Percentiles rank a stretch among this genome's conserved stretches.
phyloP scores from a whole-genome alignment of 1,284 basidiomycete genomes.

The Boletus holoroseus region DNA sequence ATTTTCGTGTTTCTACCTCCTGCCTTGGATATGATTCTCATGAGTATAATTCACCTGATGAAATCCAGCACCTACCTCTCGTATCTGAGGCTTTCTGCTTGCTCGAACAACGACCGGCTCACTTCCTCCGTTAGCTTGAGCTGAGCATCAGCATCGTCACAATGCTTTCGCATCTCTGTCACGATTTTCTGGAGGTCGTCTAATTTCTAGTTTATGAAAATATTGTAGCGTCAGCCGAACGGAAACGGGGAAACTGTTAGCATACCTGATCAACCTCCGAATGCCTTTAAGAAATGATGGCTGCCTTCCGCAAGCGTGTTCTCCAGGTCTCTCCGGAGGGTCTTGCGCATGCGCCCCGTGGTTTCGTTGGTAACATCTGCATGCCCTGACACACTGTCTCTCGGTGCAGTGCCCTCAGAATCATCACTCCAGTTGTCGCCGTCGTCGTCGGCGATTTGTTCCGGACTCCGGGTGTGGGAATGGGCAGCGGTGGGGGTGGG shows the following conservation, averaged over 20 bases:
- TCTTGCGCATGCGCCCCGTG: slow-evolving; percentile 67
- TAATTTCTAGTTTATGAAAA: slow-evolving; percentile 15
- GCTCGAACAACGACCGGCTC: slow-evolving; percentile 80
- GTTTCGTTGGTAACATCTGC: slow-evolving; percentile 44
- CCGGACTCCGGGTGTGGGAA: slow-evolving; percentile 8
- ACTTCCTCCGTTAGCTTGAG: slow-evolving; percentile 72
- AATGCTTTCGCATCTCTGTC: slow-evolving; percentile 21
- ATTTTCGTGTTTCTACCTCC: slow-evolving; percentile 61
- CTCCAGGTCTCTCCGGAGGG: slow-evolving; percentile 81
- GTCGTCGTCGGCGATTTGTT: slow-evolving; percentile 23
- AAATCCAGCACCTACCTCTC: slow-evolving; percentile 56
- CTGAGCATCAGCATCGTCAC: slow-evolving; percentile 54
- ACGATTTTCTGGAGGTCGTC: slow-evolving; percentile 24
- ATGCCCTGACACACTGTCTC: slow-evolving; percentile 4
- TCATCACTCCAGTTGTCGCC: slow-evolving; percentile 31
- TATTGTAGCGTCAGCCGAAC: neutral
- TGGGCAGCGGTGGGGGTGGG: neutral
- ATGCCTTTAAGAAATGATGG: slow-evolving; percentile 73
- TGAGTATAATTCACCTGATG: neutral
- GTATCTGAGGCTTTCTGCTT: slow-evolving; percentile 75
- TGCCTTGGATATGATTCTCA: slow-evolving; percentile 41
- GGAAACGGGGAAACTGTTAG: slow-evolving; percentile 8
- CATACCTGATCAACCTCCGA: slow-evolving; percentile 83
- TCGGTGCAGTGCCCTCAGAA: slow-evolving; percentile 9
- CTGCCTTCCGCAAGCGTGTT: slow-evolving; percentile 72